These are phyloP conservation scores for Auriscalpium orientale DNA, from an alignment of 768 basidiomycete genomes.

Conservation along the genomic window DNA sequence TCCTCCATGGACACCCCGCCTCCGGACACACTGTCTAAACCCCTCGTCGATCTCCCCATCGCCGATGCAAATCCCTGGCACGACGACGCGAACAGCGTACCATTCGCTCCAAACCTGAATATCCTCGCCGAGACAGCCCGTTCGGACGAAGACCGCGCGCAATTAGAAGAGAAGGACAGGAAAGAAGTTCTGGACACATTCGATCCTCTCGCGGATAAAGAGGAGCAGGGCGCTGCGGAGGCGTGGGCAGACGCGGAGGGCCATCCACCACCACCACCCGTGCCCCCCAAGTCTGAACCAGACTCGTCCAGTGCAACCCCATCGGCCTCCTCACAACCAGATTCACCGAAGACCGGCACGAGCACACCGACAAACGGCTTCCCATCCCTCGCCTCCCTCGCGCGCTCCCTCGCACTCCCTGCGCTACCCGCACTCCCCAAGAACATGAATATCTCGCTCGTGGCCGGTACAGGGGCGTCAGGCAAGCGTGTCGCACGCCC, in stretches of 20 bases:
- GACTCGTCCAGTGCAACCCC: not conserved
- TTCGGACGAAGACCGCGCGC: no score
- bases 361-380: conserved; percentile 32
- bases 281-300: not conserved
- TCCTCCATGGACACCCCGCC: not conserved
- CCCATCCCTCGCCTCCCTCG: conserved; percentile 58
- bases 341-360: conserved; percentile 3
- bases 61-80: conserved; percentile 1
- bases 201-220: conserved; percentile 54
- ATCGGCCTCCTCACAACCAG: not conserved
- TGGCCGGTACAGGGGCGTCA: conserved; percentile 16
- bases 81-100: no score
- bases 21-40: not conserved
- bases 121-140: no score
- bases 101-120: no score
- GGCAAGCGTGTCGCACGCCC: conserved; percentile 3
- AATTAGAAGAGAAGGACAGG: no score
- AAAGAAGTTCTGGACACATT: conserved; percentile 48
- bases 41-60: not conserved
- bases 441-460: conserved; percentile 7
- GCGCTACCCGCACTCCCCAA: conserved; percentile 24
- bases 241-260: conserved; percentile 60
- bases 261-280: conserved; percentile 42
- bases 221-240: conserved; percentile 51
- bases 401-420: conserved; percentile 55